Percentiles rank a stretch among this genome's conserved stretches.
Conservation (phyloP, 2,329 filamentous ascomycete species). For the Mycosphaerella arachidis region DNA sequence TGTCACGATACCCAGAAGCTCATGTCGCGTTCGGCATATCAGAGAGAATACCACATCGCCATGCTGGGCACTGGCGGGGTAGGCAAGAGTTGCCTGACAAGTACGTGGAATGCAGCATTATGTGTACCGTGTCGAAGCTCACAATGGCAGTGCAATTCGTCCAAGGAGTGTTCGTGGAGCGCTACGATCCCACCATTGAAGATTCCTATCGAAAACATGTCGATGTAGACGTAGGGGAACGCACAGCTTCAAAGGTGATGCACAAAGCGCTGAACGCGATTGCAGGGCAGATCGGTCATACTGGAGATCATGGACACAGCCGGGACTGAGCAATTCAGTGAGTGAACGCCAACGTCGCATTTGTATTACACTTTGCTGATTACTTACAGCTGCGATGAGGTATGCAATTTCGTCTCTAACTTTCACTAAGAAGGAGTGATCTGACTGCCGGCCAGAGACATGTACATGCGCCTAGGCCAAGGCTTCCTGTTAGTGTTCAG, state of each 20-base stretch:
- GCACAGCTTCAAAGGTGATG: background rate
- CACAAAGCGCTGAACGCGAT: background rate
- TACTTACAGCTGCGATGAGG: constrained; percentile 21
- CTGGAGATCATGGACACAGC: constrained; percentile 90
- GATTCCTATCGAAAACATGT: constrained; percentile 58
- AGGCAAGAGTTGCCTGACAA: constrained; percentile 87
- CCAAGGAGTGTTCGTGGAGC: constrained; percentile 89
- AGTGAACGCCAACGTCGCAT: constrained; percentile 33
- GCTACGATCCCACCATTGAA: constrained; percentile 60
- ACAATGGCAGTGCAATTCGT: constrained; percentile 72
- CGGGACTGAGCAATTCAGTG: constrained; percentile 89
- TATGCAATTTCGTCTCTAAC: constrained; percentile 6
- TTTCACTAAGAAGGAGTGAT: background rate
- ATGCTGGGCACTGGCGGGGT: constrained; percentile 82
- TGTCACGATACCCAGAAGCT: constrained; percentile 4
- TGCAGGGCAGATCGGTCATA: constrained; percentile 77
- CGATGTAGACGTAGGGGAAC: constrained; percentile 71
- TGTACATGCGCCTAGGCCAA: constrained; percentile 92
- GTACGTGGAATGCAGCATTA: constrained; percentile 43
- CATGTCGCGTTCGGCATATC: constrained; percentile 31
- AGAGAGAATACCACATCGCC: constrained; percentile 70
- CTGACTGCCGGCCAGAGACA: constrained; percentile 50
- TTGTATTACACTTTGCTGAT: background rate
- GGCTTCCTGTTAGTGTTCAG: constrained; percentile 89
- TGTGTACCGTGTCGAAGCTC: constrained; percentile 5